Conservation (phyloP, 148 eudicot species). For the Nepenthes mirabilis region DNA sequence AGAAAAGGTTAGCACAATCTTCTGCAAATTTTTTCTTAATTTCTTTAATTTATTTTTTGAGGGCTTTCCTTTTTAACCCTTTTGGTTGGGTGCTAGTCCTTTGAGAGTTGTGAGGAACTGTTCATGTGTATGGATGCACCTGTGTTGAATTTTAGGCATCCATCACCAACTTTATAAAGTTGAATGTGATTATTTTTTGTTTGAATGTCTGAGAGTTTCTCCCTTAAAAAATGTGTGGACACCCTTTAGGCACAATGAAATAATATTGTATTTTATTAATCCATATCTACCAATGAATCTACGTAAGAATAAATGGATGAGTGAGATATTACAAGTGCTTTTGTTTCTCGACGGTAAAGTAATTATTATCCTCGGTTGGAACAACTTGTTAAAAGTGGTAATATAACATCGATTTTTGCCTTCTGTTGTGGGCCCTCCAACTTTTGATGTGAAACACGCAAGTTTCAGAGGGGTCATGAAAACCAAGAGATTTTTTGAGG, state of each 20-base stretch:
- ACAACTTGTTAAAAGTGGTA: no score
- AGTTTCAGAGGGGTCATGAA: constrained; percentile 3
- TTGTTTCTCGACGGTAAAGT: no score
- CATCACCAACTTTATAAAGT: constrained; percentile 8
- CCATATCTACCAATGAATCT: no score
- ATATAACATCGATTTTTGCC: neutral
- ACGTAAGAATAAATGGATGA: no score
- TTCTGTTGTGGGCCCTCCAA: constrained; percentile 12
- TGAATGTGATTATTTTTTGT: constrained; percentile 11
- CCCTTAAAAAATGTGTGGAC: neutral
- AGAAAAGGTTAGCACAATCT: no score
- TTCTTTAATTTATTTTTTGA: no score
- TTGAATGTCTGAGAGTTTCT: constrained; percentile 1
- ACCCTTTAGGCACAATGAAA: no score
- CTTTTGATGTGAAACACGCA: constrained; percentile 6
- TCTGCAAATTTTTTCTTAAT: no score
- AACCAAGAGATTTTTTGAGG: constrained; percentile 9
- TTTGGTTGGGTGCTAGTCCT: neutral
- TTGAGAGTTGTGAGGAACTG: neutral
- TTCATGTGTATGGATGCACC: neutral
- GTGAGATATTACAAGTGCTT: no score
- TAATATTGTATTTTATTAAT: no score
- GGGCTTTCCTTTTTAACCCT: no score
- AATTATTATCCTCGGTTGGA: no score
- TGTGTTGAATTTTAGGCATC: neutral